Conservation (phyloP, 2,329 filamentous ascomycete species). For the Fusarium sulawesiense region DNA sequence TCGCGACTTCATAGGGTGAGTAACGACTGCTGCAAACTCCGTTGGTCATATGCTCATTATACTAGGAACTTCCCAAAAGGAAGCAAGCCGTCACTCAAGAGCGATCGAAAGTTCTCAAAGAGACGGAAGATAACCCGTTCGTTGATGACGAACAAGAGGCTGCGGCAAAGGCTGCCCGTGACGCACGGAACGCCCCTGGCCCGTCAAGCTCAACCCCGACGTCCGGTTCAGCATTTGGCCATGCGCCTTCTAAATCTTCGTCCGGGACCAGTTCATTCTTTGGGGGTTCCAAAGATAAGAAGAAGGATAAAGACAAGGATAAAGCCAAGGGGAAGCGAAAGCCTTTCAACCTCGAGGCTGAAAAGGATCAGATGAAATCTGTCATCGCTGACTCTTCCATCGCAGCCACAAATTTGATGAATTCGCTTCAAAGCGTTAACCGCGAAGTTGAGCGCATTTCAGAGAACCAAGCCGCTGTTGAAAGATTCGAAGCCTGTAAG, state of each 20-base stretch:
- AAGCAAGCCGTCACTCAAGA: conserved; percentile 81
- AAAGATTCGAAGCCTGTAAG: conserved; percentile 89
- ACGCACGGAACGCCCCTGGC: conserved; percentile 41
- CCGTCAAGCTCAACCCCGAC: conserved; percentile 34
- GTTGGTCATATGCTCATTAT: conserved; percentile 9
- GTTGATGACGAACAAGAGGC: conserved; percentile 72
- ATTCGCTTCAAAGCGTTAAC: conserved; percentile 89
- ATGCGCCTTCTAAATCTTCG: conserved; percentile 51
- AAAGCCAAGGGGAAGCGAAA: conserved; percentile 68
- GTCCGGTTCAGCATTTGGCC: conserved; percentile 19
- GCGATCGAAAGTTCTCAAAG: conserved; percentile 83
- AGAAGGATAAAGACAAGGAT: conserved; percentile 65
- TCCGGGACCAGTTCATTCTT: conserved; percentile 54
- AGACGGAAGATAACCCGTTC: conserved; percentile 81
- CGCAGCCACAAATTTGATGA: conserved; percentile 89
- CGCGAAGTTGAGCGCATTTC: conserved; percentile 89
- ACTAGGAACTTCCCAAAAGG: conserved; percentile 69
- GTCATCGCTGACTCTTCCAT: conserved; percentile 92
- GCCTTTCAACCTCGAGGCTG: conserved; percentile 85
- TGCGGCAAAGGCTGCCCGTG: conserved; percentile 46
- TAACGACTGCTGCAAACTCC: neutral
- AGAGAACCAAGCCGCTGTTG: conserved; percentile 79
- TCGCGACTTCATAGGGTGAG: conserved; percentile 77
- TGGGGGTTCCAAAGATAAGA: conserved; percentile 61
- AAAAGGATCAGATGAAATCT: conserved; percentile 87